phyloP scores from a whole-genome alignment of 148 eudicot genomes.

The Camellia lanceoleosa region DNA sequence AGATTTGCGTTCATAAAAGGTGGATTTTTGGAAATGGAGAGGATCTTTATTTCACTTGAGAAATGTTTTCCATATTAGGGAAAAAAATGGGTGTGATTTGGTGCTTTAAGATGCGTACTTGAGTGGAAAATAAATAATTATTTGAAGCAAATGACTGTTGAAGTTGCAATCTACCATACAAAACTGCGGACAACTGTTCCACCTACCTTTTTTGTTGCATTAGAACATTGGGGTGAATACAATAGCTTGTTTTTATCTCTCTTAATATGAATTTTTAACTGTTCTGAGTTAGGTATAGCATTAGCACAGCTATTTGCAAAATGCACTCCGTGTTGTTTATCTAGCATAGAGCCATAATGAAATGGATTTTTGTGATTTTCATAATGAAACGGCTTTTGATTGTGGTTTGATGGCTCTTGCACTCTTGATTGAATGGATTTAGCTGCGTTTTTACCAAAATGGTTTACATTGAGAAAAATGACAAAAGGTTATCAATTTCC shows the following conservation, averaged over 20 bases:
- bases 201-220: neutral
- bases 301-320: neutral
- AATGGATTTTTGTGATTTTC: neutral
- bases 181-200: neutral
- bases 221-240: too few species aligned
- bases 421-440: neutral
- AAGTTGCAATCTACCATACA: neutral
- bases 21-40: neutral
- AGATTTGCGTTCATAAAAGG: neutral
- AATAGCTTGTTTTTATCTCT: too few species aligned
- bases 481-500: too few species aligned
- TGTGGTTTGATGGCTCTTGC: neutral
- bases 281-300: neutral
- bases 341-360: neutral
- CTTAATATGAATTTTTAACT: neutral
- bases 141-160: neutral
- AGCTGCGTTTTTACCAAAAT: neutral
- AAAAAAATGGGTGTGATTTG: neutral
- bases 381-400: neutral
- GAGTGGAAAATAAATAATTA: neutral
- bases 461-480: neutral
- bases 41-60: neutral
- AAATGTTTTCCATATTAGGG: neutral
- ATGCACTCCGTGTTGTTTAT: neutral
- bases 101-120: neutral